Conservation (phyloP, 1,284 basidiomycete species). For the Ustilago nuda region DNA sequence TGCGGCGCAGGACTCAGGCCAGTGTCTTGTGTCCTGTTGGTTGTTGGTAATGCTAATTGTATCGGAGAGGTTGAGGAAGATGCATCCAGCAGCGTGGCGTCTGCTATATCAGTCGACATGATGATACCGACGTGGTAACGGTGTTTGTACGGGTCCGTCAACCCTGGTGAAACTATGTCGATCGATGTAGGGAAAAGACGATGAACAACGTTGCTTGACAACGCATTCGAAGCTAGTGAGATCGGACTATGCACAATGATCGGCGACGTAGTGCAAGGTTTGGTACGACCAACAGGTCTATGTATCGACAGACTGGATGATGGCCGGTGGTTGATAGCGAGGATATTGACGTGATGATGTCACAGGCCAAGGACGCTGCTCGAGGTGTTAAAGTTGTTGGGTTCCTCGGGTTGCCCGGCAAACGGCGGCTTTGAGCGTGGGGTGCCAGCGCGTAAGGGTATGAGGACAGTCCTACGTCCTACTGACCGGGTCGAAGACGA, state of each 20-base stretch:
- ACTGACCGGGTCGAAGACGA: not conserved
- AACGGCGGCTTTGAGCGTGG: not conserved
- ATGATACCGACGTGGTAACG: slow-evolving; percentile 20
- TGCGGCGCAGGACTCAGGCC: not conserved
- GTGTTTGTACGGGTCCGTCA: slow-evolving; percentile 43
- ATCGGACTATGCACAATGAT: not conserved
- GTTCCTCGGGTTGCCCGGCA: not conserved
- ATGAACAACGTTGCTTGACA: not conserved
- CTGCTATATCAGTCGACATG: slow-evolving; percentile 22
- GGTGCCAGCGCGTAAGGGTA: not conserved
- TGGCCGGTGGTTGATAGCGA: not conserved
- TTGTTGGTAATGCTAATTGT: not conserved
- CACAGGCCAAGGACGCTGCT: not conserved
- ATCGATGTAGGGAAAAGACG: slow-evolving; percentile 1
- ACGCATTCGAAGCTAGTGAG: slow-evolving; percentile 4
- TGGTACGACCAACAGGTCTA: not conserved
- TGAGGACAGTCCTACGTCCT: not conserved
- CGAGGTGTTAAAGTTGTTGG: not conserved
- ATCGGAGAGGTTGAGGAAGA: not conserved
- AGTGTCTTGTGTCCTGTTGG: not conserved
- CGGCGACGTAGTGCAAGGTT: not conserved
- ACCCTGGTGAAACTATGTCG: slow-evolving; percentile 5
- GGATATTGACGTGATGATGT: not conserved
- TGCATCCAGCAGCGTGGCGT: slow-evolving; percentile 23
- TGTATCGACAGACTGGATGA: not conserved